Conservation (phyloP, 345 rosid species). For the Sonneratia alba region DNA sequence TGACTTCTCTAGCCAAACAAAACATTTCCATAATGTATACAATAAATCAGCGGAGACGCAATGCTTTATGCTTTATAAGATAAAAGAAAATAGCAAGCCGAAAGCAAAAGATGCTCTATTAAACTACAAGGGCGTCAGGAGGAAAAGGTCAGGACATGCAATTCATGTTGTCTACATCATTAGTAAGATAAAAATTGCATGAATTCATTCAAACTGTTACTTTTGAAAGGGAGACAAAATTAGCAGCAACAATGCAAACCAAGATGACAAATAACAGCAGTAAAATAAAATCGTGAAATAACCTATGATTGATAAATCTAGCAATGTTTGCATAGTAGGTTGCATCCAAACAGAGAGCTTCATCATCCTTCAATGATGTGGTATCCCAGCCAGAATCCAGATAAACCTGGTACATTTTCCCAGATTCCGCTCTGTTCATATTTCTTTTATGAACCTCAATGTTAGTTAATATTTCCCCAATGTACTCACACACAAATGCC, state of each 20-base stretch:
- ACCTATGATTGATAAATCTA: slow-evolving; percentile 92
- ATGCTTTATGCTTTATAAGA: too few species aligned
- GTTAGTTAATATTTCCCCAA: slow-evolving; percentile 77
- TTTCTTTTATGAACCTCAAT: slow-evolving; percentile 55
- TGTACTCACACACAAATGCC: slow-evolving; percentile 73
- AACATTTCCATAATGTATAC: too few species aligned
- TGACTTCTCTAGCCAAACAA: too few species aligned
- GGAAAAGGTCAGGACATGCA: neutral
- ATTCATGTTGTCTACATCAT: neutral
- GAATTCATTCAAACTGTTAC: neutral
- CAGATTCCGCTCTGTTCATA: slow-evolving; percentile 22
- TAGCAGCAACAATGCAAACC: neutral
- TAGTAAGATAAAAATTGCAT: neutral
- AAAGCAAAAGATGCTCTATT: too few species aligned
- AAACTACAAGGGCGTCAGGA: too few species aligned
- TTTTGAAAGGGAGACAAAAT: neutral
- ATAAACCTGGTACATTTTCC: slow-evolving; percentile 50
- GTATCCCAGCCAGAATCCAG: slow-evolving; percentile 83
- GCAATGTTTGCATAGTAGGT: slow-evolving; percentile 72
- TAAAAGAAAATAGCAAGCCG: too few species aligned
- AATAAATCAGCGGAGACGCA: too few species aligned
- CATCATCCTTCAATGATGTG: slow-evolving; percentile 54
- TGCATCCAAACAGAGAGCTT: slow-evolving; percentile 83
- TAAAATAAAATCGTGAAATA: slow-evolving; percentile 12
- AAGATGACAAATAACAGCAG: slow-evolving; percentile 6